Evolutionary conservation across 768 basidiomycete species (phyloP), one percentile per base, ranked within the genome.

Genomic region (Agrocybe chaxingu): DNA sequence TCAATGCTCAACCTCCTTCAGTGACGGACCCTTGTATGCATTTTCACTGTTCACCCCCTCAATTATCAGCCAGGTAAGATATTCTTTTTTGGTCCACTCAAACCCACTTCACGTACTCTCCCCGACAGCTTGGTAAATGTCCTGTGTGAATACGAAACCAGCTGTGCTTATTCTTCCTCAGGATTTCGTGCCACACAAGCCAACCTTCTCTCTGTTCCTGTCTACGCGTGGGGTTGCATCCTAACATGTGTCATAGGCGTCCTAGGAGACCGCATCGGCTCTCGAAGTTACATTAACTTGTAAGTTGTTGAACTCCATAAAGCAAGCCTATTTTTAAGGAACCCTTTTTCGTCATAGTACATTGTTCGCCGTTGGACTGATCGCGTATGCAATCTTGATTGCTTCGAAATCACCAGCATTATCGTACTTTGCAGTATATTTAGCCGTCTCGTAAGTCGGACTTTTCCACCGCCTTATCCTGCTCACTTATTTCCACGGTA

Each of bases 161-260:
- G 9, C 31, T 41, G 30, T 53, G 8, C 45, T 39, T 3, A 24
- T 45, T 39, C 29, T 34, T 13, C 2, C 18, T 41, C 12, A 79
- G 85, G 84, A 3, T 87, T 77, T 68, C 64, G 68, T 35, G 80
- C 85, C 8, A 89, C 85, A 1, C 65, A 71, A 19, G 86, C 88
- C 2, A 90, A 91, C 59, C 63, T 91, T 8, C 71, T 92, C 11
- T 86, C 85, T 0, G 87, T 90, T 3, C 88, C 89, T 1, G 84
- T 89, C 29, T 90, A 90, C 60, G 78, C 75, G 4, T 87, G 84
- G 79, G 81, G 83, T 13, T 86, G 86, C 57, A 63, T 87, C 34
- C 69, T 87, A 58, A 90, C 89, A 4, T 75, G 78, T 53, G 50
- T 70, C 31, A 68, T 87, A 41, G 87, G 87, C 12, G 72, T 83